phyloP scores from a whole-genome alignment of 192 early-diverging fungal species.

The Podila epicladia region DNA sequence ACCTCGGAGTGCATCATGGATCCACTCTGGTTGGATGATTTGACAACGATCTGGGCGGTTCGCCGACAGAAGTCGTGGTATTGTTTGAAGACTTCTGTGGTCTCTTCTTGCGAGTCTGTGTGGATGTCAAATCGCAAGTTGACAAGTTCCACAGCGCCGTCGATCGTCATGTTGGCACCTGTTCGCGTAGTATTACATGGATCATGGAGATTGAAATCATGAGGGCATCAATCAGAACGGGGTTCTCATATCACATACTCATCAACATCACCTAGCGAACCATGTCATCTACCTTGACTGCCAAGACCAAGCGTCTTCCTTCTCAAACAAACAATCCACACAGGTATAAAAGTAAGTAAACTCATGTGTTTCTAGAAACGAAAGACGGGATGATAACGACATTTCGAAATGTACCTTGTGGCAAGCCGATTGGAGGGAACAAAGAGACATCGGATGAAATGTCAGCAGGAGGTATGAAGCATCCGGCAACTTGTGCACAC shows the following conservation, averaged over 20 bases:
- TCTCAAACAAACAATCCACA: neutral
- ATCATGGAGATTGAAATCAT: no score
- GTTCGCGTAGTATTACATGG: no score
- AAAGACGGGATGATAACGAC: neutral
- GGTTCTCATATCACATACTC: no score
- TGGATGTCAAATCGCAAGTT: constrained; percentile 26
- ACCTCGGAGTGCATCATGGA: constrained; percentile 7
- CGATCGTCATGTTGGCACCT: constrained; percentile 23
- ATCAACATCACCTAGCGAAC: no score
- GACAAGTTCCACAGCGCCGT: constrained; percentile 8
- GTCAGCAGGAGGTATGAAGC: neutral
- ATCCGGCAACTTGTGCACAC: neutral
- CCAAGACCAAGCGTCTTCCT: constrained; percentile 21
- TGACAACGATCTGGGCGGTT: constrained; percentile 5
- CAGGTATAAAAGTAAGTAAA: neutral
- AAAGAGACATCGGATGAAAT: no score
- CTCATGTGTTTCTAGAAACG: no score
- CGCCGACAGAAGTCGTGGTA: constrained; percentile 2
- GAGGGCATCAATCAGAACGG: no score
- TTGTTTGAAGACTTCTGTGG: constrained; percentile 8
- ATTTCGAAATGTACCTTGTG: constrained; percentile 13
- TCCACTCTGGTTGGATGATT: constrained; percentile 7
- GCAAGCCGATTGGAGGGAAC: constrained; percentile 1
- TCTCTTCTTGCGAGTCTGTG: constrained; percentile 11
- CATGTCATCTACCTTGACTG: constrained; percentile 1